Percentiles rank a stretch among this genome's conserved stretches.
Evolutionary conservation across 2,329 filamentous ascomycete species (phyloP).

Genomic region (Myriosclerotinia scirpicola): DNA sequence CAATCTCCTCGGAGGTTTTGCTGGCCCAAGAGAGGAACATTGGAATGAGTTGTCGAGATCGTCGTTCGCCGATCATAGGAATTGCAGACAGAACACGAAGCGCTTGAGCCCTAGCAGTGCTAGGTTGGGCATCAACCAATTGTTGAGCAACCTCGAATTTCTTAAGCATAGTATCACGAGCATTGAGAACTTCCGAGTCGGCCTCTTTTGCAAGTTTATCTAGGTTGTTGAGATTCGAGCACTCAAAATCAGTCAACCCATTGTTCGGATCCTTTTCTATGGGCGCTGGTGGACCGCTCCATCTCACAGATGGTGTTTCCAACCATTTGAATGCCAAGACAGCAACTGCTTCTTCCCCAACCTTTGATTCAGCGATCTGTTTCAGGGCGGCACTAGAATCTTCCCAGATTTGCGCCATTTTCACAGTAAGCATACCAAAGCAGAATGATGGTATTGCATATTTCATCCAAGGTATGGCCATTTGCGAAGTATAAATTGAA

Average conservation of each 20-base stretch:
- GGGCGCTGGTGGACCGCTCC: conserved; percentile 48
- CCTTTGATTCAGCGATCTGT: conserved; percentile 66
- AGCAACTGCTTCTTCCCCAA: conserved; percentile 71
- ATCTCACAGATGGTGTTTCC: conserved; percentile 54
- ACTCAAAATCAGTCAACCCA: conserved; percentile 75
- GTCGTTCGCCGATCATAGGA: conserved; percentile 78
- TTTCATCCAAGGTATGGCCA: conserved; percentile 63
- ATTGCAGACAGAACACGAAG: conserved; percentile 73
- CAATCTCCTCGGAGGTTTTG: conserved; percentile 44
- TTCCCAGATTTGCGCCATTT: conserved; percentile 83
- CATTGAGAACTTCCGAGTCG: conserved; percentile 53
- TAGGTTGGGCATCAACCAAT: conserved; percentile 50
- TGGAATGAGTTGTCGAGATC: conserved; percentile 81
- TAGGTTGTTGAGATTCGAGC: conserved; percentile 68
- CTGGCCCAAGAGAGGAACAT: conserved; percentile 80
- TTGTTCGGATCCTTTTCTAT: conserved; percentile 42
- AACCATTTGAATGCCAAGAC: conserved; percentile 79
- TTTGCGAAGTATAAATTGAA: conserved; percentile 56
- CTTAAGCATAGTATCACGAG: conserved; percentile 58
- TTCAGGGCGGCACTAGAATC: conserved; percentile 76
- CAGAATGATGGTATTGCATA: conserved; percentile 77
- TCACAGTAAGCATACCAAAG: conserved; percentile 86
- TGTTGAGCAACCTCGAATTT: conserved; percentile 66
- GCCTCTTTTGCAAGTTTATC: conserved; percentile 52
- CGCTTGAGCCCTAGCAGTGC: conserved; percentile 70